Conservation (phyloP, 2,329 filamentous ascomycete genomes). For the Penicillium nordicum region DNA sequence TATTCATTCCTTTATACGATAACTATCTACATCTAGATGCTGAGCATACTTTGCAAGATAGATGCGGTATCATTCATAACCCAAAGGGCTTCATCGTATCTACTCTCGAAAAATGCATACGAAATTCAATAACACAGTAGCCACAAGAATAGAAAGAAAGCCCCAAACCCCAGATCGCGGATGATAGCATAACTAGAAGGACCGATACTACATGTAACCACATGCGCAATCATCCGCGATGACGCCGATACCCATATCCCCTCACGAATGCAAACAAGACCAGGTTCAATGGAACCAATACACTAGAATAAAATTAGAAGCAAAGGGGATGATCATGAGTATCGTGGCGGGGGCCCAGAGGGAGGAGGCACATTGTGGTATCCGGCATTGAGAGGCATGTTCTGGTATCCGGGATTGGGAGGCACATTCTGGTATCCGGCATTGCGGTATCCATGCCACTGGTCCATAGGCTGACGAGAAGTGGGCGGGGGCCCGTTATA, state of each 20-base stretch:
- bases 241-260: not conserved
- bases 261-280: not conserved
- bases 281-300: not conserved
- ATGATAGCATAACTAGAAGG: not conserved
- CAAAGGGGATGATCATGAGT: constrained; percentile 21
- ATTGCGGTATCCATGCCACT: constrained; percentile 24
- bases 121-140: not conserved
- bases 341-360: constrained; percentile 17
- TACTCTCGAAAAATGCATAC: not conserved
- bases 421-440: constrained; percentile 26
- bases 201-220: not conserved
- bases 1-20: not conserved
- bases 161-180: not conserved
- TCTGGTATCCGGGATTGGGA: constrained; percentile 22
- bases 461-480: constrained; percentile 15
- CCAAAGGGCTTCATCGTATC: not conserved
- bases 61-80: not conserved
- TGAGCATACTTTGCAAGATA: not conserved
- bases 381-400: constrained; percentile 5
- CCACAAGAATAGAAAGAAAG: not conserved
- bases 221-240: not conserved
- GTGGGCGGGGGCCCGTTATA: constrained; percentile 10
- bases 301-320: constrained; percentile 5
- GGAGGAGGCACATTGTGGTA: constrained; percentile 29
- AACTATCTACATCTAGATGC: not conserved